Evolutionary conservation across 345 rosid genomes (phyloP).

Genomic region (Abelmoschus esculentus): DNA sequence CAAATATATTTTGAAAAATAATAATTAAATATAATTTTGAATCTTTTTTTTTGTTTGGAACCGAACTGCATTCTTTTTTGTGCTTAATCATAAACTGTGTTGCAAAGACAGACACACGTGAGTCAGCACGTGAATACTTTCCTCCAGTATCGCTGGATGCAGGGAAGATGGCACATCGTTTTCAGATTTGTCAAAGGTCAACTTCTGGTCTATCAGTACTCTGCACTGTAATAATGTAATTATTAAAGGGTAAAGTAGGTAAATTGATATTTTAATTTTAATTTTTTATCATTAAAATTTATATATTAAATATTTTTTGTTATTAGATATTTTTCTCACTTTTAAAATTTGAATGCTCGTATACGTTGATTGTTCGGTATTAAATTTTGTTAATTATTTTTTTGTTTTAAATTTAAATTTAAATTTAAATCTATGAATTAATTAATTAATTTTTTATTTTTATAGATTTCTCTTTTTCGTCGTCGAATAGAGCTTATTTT

Average conservation of each 20-base stretch:
- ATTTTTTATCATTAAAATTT: too few species aligned
- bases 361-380: too few species aligned
- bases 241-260: neutral
- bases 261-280: too few species aligned
- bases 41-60: neutral
- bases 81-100: neutral
- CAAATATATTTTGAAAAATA: constrained; percentile 1
- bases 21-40: neutral
- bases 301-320: too few species aligned
- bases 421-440: too few species aligned
- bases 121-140: neutral
- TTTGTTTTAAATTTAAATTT: too few species aligned
- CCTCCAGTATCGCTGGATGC: constrained; percentile 4
- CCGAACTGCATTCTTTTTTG: neutral
- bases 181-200: constrained; percentile 7
- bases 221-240: neutral
- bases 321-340: too few species aligned
- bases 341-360: too few species aligned
- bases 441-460: too few species aligned
- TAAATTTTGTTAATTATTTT: too few species aligned
- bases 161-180: neutral
- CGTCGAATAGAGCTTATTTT: neutral
- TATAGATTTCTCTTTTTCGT: too few species aligned
- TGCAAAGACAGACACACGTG: constrained; percentile 2
- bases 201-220: neutral